phyloP scores from a whole-genome alignment of 2,329 filamentous ascomycete genomes.

The Pseudocercospora eumusae region DNA sequence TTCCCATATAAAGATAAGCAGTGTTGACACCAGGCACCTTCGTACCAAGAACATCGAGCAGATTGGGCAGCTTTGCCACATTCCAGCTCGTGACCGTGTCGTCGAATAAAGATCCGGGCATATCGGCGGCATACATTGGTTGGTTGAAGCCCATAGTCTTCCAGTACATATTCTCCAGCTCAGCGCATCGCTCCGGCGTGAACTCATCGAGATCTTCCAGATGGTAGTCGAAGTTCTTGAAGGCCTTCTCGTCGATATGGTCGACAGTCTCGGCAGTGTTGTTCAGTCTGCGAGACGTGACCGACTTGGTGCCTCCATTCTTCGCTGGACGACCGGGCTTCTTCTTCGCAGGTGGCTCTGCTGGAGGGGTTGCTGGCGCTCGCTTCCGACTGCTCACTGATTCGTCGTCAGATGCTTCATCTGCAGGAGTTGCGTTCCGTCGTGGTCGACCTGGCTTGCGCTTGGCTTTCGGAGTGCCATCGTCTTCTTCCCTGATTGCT shows the following conservation, averaged over 20 bases:
- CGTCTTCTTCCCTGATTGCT: constrained; percentile 30
- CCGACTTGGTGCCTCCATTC: constrained; percentile 65
- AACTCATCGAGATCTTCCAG: constrained; percentile 83
- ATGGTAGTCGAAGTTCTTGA: constrained; percentile 86
- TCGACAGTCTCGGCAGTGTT: constrained; percentile 76
- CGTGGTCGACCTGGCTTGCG: constrained; percentile 54
- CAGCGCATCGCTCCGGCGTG: constrained; percentile 86
- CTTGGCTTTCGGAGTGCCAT: constrained; percentile 44
- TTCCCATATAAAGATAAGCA: constrained; percentile 93
- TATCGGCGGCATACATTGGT: constrained; percentile 92
- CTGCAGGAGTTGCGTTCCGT: constrained; percentile 39
- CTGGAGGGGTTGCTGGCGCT: constrained; percentile 41
- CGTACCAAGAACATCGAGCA: constrained; percentile 89
- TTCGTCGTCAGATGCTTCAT: constrained; percentile 37
- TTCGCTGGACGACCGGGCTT: constrained; percentile 55
- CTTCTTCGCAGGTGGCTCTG: constrained; percentile 55
- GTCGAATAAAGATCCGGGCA: constrained; percentile 92
- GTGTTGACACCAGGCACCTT: constrained; percentile 98
- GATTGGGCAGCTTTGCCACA: constrained; percentile 87
- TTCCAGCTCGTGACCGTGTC: constrained; percentile 87
- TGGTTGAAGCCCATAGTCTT: constrained; percentile 94
- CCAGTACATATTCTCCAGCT: constrained; percentile 94
- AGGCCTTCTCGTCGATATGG: constrained; percentile 83
- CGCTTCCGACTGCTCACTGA: constrained; percentile 28
- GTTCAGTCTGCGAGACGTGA: constrained; percentile 83